Evolutionary conservation across 805 yeast genomes (phyloP).

Genomic region (Metschnikowia proteae): DNA sequence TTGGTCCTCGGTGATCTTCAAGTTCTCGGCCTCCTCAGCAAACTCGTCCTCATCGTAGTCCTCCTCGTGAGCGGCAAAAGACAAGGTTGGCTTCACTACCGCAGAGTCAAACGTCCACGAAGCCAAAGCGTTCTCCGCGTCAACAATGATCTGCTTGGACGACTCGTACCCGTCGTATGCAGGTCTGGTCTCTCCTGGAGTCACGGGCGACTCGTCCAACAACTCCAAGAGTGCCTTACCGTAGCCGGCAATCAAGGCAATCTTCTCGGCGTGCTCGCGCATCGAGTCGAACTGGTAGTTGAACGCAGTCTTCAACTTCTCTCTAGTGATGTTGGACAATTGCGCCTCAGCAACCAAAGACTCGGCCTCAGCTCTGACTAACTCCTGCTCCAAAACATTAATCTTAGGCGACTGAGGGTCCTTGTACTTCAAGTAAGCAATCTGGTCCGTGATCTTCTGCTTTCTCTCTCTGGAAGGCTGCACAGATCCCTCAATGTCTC

Average conservation of each 20-base stretch:
- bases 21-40: conserved; percentile 43
- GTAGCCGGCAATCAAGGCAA: conserved; percentile 83
- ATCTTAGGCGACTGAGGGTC: conserved; percentile 83
- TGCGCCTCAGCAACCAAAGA: conserved; percentile 90
- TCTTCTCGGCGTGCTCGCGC: conserved; percentile 81
- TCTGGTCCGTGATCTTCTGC: conserved; percentile 79
- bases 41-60: conserved; percentile 45
- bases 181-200: conserved; percentile 91
- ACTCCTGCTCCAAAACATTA: conserved; percentile 77
- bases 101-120: conserved; percentile 84
- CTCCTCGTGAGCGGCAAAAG: conserved; percentile 53
- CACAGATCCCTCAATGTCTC: conserved; percentile 83
- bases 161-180: conserved; percentile 88
- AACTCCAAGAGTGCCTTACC: conserved; percentile 83
- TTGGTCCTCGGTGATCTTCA: conserved; percentile 38
- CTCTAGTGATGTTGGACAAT: conserved; percentile 82
- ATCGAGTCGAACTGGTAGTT: conserved; percentile 81
- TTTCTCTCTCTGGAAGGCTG: conserved; percentile 87
- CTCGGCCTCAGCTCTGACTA: conserved; percentile 90
- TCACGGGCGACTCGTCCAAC: conserved; percentile 79
- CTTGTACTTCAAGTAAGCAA: conserved; percentile 78
- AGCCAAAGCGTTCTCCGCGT: conserved; percentile 78
- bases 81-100: conserved; percentile 75
- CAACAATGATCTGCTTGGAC: conserved; percentile 80
- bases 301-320: conserved; percentile 79